phyloP scores from a whole-genome alignment of 345 rosid genomes.

The Raphanus sativus region DNA sequence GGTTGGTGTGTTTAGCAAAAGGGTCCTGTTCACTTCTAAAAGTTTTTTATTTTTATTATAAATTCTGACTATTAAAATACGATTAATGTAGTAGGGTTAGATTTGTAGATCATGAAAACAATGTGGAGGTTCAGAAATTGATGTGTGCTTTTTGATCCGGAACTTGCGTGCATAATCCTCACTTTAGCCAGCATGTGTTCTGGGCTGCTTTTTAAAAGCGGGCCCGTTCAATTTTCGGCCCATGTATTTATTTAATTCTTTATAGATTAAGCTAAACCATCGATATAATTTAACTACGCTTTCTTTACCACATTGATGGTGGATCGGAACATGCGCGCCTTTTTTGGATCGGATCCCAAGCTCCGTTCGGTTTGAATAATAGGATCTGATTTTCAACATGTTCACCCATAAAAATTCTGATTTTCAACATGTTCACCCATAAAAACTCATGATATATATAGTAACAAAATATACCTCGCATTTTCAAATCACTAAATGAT shows the following conservation, averaged over 20 bases:
- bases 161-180: constrained; percentile 35
- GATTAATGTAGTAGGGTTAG: background rate
- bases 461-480: background rate
- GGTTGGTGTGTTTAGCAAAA: constrained; percentile 37
- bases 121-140: constrained; percentile 30
- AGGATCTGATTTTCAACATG: background rate
- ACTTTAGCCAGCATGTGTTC: constrained; percentile 36
- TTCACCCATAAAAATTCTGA: background rate
- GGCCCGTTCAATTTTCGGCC: constrained; percentile 27
- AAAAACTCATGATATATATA: background rate
- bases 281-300: constrained; percentile 3
- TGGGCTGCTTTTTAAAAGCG: constrained; percentile 30
- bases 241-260: background rate
- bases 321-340: constrained; percentile 14
- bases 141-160: constrained; percentile 24
- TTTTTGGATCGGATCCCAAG: constrained; percentile 50
- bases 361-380: constrained; percentile 36
- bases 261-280: constrained; percentile 6
- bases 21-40: constrained; percentile 31
- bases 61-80: background rate
- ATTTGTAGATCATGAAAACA: background rate
- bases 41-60: constrained; percentile 13
- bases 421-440: background rate
- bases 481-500: background rate
- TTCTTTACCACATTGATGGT: constrained; percentile 2